These are phyloP conservation scores for Echites panduratus DNA, from an alignment of 257 asterid genomes.

Conservation along the genomic window DNA sequence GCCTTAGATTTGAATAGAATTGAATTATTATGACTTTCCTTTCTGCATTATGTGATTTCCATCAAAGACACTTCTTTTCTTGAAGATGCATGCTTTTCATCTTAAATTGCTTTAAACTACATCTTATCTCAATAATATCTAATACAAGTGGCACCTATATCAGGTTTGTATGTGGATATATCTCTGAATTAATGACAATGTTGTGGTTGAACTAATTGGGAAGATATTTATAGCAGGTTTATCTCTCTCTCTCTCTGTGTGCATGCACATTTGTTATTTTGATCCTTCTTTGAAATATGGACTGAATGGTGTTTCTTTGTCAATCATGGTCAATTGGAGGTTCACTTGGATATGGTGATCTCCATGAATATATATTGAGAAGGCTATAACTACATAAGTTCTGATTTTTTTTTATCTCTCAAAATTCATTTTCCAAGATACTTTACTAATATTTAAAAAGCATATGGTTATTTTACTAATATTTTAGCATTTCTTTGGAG, in stretches of 20 bases:
- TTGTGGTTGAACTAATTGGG: slow-evolving; percentile 57
- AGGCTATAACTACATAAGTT: too few species aligned
- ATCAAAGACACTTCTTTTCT: background rate
- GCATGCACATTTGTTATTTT: too few species aligned
- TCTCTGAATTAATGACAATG: slow-evolving; percentile 71
- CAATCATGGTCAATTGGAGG: background rate
- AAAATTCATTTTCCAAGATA: too few species aligned
- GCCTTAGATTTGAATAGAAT: background rate
- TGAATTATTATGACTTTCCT: background rate
- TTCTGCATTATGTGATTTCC: background rate
- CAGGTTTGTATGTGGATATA: slow-evolving; percentile 77
- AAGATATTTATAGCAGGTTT: slow-evolving; percentile 88
- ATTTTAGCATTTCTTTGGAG: too few species aligned
- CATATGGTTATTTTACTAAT: too few species aligned
- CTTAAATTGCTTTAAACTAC: background rate
- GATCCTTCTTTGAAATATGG: background rate
- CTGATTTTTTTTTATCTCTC: too few species aligned
- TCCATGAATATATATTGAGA: too few species aligned
- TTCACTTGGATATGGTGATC: too few species aligned
- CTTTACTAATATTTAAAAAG: too few species aligned
- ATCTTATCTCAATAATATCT: slow-evolving; percentile 9
- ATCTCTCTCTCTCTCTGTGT: slow-evolving; percentile 9
- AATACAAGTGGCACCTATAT: slow-evolving; percentile 17
- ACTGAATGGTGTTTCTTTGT: slow-evolving; percentile 14
- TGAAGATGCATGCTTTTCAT: background rate